Conservation (phyloP, 345 rosid genomes). For the Melaleuca quinquenervia region DNA sequence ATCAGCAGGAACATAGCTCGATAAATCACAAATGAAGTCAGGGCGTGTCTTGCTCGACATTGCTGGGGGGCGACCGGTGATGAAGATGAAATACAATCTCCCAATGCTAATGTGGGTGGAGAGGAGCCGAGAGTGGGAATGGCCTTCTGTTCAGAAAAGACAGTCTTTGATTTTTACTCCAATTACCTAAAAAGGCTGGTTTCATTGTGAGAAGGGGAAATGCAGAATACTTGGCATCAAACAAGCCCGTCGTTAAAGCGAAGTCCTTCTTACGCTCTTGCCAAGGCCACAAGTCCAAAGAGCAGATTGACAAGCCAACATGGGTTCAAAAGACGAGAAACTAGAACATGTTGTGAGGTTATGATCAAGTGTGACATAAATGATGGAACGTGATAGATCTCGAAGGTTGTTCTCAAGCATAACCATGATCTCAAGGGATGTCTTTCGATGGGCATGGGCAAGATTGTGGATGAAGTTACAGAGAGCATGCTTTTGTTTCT, state of each 20-base stretch:
- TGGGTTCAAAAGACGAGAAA: background rate
- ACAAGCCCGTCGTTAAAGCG: background rate
- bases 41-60: background rate
- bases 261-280: background rate
- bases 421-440: background rate
- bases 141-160: background rate
- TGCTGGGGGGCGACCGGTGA: background rate
- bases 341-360: background rate
- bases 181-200: background rate
- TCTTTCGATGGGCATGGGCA: background rate
- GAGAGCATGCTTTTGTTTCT: background rate
- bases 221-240: background rate
- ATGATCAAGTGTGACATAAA: background rate
- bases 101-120: background rate
- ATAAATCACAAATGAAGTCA: background rate
- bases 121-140: background rate
- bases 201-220: background rate
- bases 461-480: background rate
- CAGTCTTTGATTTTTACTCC: background rate
- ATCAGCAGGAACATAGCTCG: background rate
- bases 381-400: background rate
- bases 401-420: background rate
- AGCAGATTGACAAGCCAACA: background rate
- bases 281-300: background rate
- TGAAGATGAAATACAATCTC: background rate